Conservation (phyloP, 495 filamentous ascomycete genomes). For the Aspergillus coremiiformis region DNA sequence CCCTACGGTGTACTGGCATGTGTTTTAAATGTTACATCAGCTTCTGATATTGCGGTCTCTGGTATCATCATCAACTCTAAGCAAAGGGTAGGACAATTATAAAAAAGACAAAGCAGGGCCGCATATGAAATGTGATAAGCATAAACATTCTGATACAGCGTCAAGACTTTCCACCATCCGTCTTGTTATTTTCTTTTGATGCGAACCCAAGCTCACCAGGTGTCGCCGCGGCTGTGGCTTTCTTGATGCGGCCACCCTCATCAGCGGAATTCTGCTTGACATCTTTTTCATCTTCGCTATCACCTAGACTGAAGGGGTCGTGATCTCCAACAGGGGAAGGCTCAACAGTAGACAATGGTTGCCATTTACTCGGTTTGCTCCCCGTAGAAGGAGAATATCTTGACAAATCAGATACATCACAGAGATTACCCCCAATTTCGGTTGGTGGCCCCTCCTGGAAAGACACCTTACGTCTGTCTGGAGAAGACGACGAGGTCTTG, state of each 20-base stretch:
- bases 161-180: constrained; percentile 26
- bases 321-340: constrained; percentile 84
- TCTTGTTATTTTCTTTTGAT: constrained; percentile 23
- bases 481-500: constrained; percentile 57
- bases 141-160: background rate
- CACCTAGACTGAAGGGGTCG: constrained; percentile 92
- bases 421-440: constrained; percentile 66
- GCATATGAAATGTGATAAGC: background rate
- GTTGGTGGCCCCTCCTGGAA: constrained; percentile 69
- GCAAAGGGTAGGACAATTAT: constrained; percentile 1
- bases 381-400: constrained; percentile 34
- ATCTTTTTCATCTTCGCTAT: constrained; percentile 93
- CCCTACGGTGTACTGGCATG: constrained; percentile 2
- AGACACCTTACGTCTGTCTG: constrained; percentile 63
- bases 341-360: constrained; percentile 80
- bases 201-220: constrained; percentile 24
- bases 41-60: constrained; percentile 8
- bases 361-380: constrained; percentile 87
- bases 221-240: constrained; percentile 57
- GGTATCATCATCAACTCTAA: constrained; percentile 19
- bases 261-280: constrained; percentile 53
- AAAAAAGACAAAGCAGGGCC: background rate
- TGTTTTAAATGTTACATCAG: background rate
- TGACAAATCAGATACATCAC: constrained; percentile 51
- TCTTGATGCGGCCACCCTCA: constrained; percentile 63